These are phyloP conservation scores for Hypericum perforatum DNA, from an alignment of 345 rosid species.

Conservation along the genomic window DNA sequence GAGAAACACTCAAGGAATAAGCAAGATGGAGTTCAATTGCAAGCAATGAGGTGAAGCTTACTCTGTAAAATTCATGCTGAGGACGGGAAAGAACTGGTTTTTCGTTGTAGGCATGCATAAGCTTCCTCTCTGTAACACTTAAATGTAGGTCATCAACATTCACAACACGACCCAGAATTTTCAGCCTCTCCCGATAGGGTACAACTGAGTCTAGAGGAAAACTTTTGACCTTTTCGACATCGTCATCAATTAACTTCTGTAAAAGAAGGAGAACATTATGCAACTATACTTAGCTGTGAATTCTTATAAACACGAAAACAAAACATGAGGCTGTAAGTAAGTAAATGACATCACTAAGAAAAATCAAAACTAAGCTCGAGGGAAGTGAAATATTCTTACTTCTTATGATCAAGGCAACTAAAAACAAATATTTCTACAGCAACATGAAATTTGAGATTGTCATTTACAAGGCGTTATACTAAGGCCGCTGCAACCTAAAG, in stretches of 20 bases:
- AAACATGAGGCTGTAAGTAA: too few species aligned
- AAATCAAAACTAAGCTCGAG: too few species aligned
- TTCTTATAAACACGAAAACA: too few species aligned
- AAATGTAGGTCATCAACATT: constrained; percentile 6
- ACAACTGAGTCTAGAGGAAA: constrained; percentile 7
- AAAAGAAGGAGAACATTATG: background rate
- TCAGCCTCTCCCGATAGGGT: constrained; percentile 8
- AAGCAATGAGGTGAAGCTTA: background rate
- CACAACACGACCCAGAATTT: constrained; percentile 8
- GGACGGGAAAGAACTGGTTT: constrained; percentile 8
- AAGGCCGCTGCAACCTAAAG: too few species aligned
- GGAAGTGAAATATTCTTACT: too few species aligned
- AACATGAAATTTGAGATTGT: too few species aligned
- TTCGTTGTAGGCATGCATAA: constrained; percentile 11
- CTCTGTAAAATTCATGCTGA: constrained; percentile 4
- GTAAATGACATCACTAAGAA: too few species aligned
- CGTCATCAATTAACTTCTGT: constrained; percentile 6
- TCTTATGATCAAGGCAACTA: background rate
- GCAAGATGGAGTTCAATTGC: background rate
- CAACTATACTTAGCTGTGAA: too few species aligned
- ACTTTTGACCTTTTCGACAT: constrained; percentile 4
- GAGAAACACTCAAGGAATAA: background rate
- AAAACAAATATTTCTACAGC: background rate
- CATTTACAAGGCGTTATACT: too few species aligned
- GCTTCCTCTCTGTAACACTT: constrained; percentile 6